These are phyloP conservation scores for Boletus subcaerulescens DNA, from an alignment of 768 basidiomycete species.

Conservation along the genomic window DNA sequence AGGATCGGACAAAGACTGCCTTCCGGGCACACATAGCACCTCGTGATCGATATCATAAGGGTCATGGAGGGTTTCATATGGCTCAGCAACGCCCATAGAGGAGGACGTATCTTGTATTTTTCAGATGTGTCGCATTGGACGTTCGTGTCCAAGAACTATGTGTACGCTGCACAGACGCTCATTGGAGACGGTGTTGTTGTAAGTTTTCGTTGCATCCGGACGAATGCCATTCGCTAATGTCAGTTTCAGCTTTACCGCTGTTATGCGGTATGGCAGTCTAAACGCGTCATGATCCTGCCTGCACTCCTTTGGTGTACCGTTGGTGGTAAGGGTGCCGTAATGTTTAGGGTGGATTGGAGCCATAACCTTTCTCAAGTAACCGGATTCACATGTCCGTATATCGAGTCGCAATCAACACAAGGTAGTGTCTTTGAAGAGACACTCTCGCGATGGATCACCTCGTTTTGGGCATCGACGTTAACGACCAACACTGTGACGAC, in stretches of 20 bases:
- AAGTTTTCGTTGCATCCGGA: not conserved
- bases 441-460: constrained; percentile 33
- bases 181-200: constrained; percentile 32
- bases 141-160: constrained; percentile 26
- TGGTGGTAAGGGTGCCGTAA: constrained; percentile 13
- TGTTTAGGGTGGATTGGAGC: not conserved
- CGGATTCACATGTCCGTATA: constrained; percentile 16
- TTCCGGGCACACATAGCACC: constrained; percentile 16
- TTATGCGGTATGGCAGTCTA: constrained; percentile 34
- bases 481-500: constrained; percentile 34
- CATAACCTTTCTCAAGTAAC: constrained; percentile 11
- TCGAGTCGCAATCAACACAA: constrained; percentile 6
- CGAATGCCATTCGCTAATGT: not conserved
- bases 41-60: constrained; percentile 25
- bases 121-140: constrained; percentile 24
- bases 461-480: constrained; percentile 33
- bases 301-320: constrained; percentile 29
- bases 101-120: constrained; percentile 26
- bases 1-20: not conserved
- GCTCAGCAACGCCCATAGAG: constrained; percentile 4
- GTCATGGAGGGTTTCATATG: constrained; percentile 26
- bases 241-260: constrained; percentile 24
- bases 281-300: constrained; percentile 27
- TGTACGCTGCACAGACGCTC: constrained; percentile 27
- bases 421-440: constrained; percentile 26